Evolutionary conservation across 305 asterid species (phyloP), one percentile per base, ranked within the genome.

Genomic region (Fraxinus xanthoxyloides): DNA sequence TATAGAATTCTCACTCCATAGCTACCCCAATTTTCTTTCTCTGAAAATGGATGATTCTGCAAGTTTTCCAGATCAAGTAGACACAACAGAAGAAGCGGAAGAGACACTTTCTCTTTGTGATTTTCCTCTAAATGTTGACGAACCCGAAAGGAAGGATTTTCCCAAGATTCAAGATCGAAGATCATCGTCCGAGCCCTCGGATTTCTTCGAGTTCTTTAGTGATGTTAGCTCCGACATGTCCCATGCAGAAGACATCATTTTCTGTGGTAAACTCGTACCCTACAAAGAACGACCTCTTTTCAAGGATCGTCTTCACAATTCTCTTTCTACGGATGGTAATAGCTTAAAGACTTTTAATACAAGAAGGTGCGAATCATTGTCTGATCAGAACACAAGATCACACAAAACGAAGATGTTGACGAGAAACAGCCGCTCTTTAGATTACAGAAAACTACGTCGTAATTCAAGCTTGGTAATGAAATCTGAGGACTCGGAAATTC

Each of bases 241-340:
- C 4, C 93, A 92, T 73, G 96, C 97, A 78, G 97, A 93, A 76
- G 97, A 92, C 87, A 90, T 93, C 10, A 92, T 93, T n/a, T 84
- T 84, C 79, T 69, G 93, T 77, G 97, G 97, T 38, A 89, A 86
- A 85, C 92, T 93, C 86, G 73, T 89, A 0, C 90, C 94, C 7
- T 87, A 77, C 81, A 84, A 83, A 19, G 81, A 81, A 10, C 77
- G 51, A 48, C 78, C 79, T 9, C 80, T 26, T 17, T 26, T 79
- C 61, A 75, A 87, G 69, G 75, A 32, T 1, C 79, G 5, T 9
- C 15, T 19, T 75, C 84, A 72, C 82, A 85, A 86, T 65, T 77
- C 86, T 28, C 85, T 69, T 13, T 79, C 87, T 0, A 76, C 77
- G n/a, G 77, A 84, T 28, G 67, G 81, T 0, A 72, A 75, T 9